These are phyloP conservation scores for Agaricus subrufescens DNA, from an alignment of 768 basidiomycete genomes.

Conservation along the genomic window DNA sequence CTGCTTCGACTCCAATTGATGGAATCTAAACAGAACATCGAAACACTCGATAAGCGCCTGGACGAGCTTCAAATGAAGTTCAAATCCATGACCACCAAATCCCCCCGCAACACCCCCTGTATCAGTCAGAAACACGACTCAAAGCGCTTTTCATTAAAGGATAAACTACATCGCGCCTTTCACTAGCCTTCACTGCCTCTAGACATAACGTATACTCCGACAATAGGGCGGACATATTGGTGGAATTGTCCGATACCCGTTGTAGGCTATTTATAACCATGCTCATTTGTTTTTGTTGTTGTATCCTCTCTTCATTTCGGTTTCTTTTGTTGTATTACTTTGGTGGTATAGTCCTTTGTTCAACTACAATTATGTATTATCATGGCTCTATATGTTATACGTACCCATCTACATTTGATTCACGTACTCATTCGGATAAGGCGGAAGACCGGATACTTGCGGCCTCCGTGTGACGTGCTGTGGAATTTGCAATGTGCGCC, in stretches of 20 bases:
- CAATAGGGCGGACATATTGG: neutral
- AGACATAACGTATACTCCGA: neutral
- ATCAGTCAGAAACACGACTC: neutral
- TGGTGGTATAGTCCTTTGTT: too few species aligned
- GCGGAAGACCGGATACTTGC: too few species aligned
- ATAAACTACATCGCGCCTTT: conserved; percentile 2
- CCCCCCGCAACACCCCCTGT: neutral
- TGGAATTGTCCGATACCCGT: neutral
- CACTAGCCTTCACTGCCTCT: neutral
- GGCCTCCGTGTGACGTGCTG: too few species aligned
- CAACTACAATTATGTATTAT: too few species aligned
- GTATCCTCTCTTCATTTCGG: too few species aligned
- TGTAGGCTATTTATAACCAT: neutral
- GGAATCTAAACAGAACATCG: conserved; percentile 5
- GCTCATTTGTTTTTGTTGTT: neutral
- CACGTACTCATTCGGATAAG: too few species aligned
- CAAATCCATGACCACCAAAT: neutral
- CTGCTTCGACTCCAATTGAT: conserved; percentile 1
- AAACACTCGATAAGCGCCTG: neutral
- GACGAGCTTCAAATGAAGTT: conserved; percentile 6
- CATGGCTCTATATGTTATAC: too few species aligned
- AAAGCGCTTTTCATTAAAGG: conserved; percentile 4
- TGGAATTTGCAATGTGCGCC: too few species aligned
- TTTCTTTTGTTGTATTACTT: too few species aligned
- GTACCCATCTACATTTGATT: too few species aligned